Percentiles rank a stretch among this genome's conserved stretches.
phyloP scores from a whole-genome alignment of 208 protist genomes.

The Leishmania amazonensis region DNA sequence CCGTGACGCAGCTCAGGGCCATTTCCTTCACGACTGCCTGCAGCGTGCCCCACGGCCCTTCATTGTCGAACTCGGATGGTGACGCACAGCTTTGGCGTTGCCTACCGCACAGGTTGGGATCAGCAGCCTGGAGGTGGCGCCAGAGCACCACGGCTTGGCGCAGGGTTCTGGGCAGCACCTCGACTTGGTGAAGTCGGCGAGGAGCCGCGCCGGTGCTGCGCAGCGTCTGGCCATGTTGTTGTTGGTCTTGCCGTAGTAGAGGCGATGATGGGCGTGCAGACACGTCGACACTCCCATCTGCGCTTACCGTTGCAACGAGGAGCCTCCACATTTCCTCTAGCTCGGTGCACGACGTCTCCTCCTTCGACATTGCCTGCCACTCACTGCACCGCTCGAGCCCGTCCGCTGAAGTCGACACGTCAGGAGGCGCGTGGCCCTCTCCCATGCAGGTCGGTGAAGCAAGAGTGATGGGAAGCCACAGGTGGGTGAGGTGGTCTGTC shows the following conservation, averaged over 20 bases:
- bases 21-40: slow-evolving; percentile 30
- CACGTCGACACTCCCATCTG: slow-evolving; percentile 8
- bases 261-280: background rate
- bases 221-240: background rate
- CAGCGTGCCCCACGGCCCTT: slow-evolving; percentile 16
- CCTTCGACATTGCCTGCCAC: slow-evolving; percentile 2
- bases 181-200: slow-evolving; percentile 22
- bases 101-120: background rate
- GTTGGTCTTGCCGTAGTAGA: background rate
- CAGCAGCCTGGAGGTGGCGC: slow-evolving; percentile 27
- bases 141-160: slow-evolving; percentile 39
- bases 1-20: slow-evolving; percentile 29
- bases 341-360: slow-evolving; percentile 11
- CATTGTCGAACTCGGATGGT: background rate
- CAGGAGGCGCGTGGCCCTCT: background rate
- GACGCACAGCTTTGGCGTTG: background rate
- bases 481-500: slow-evolving; percentile 26
- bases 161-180: slow-evolving; percentile 34
- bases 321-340: slow-evolving; percentile 26
- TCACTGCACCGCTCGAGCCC: background rate
- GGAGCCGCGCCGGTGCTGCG: slow-evolving; percentile 1
- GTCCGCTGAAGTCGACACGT: background rate
- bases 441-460: background rate
- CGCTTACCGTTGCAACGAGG: slow-evolving; percentile 23
- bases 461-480: slow-evolving; percentile 40